phyloP scores from a whole-genome alignment of 1,139 yeast species.

The Dujonia santamariae region DNA sequence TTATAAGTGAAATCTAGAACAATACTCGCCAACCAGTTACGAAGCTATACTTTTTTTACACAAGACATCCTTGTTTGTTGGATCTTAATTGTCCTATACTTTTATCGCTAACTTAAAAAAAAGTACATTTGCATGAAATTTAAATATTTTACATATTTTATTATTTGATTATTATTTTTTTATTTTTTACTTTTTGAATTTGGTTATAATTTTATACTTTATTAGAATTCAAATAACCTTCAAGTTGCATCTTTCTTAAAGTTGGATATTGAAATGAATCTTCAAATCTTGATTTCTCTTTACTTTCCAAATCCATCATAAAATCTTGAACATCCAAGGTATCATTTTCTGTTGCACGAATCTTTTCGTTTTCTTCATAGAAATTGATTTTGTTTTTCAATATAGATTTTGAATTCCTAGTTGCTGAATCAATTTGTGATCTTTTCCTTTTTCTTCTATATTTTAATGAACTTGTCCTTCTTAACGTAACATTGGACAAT shows the following conservation, averaged over 20 bases:
- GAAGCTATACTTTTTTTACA: not conserved
- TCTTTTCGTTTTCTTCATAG: slow-evolving; percentile 3
- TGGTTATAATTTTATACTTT: not conserved
- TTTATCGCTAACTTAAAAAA: not conserved
- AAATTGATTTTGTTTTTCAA: slow-evolving; percentile 4
- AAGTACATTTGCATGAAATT: not conserved
- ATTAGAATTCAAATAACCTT: not conserved
- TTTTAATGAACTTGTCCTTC: not conserved
- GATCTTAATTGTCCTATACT: not conserved
- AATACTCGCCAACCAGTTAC: too few relatives aligned
- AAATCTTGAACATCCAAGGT: slow-evolving; percentile 3
- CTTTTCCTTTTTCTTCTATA: not conserved
- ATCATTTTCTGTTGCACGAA: slow-evolving; percentile 4
- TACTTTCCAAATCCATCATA: slow-evolving; percentile 2
- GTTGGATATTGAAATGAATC: slow-evolving; percentile 4
- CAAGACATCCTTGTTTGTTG: not conserved
- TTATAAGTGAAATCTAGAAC: too few relatives aligned
- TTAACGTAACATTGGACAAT: not conserved
- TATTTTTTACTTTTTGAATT: not conserved
- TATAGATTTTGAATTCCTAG: slow-evolving; percentile 1
- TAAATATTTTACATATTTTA: not conserved
- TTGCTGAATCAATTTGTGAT: slow-evolving; percentile 1
- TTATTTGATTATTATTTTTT: too few relatives aligned
- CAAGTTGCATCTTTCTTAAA: slow-evolving; percentile 2
- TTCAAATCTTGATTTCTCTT: slow-evolving; percentile 2